A percentile compares a stretch with the other conserved stretches of the same genome.
These are phyloP conservation scores for Choiromyces venosus DNA, from an alignment of 495 filamentous ascomycete species.

Conservation along the genomic window DNA sequence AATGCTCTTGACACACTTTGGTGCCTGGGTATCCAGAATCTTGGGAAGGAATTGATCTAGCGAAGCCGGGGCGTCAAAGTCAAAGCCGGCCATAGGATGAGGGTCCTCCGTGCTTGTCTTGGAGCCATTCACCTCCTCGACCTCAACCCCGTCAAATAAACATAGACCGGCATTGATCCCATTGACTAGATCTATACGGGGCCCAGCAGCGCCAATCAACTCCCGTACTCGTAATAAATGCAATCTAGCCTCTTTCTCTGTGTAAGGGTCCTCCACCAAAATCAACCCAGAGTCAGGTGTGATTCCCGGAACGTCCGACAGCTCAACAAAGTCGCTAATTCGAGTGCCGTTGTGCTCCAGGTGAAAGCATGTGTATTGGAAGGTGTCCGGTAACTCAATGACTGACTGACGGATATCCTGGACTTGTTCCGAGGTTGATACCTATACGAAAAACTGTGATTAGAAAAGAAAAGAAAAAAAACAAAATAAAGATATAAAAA, in stretches of 20 bases:
- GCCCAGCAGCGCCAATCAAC: slow-evolving; percentile 81
- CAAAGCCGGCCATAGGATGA: slow-evolving; percentile 61
- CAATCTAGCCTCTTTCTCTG: slow-evolving; percentile 94
- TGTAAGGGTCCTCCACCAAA: slow-evolving; percentile 93
- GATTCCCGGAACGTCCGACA: slow-evolving; percentile 83
- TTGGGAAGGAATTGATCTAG: slow-evolving; percentile 66
- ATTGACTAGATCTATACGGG: slow-evolving; percentile 80
- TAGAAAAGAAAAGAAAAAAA: slow-evolving; percentile 33
- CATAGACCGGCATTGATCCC: slow-evolving; percentile 83
- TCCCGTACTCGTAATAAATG: slow-evolving; percentile 87
- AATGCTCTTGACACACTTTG: slow-evolving; percentile 84
- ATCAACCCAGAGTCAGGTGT: slow-evolving; percentile 66
- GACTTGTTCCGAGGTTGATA: slow-evolving; percentile 88
- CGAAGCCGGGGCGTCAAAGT: slow-evolving; percentile 62
- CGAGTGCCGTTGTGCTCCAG: slow-evolving; percentile 77
- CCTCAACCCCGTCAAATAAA: slow-evolving; percentile 68
- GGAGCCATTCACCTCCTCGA: slow-evolving; percentile 46
- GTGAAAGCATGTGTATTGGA: slow-evolving; percentile 99
- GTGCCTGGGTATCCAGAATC: slow-evolving; percentile 54
- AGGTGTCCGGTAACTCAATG: slow-evolving; percentile 84
- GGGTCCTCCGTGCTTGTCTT: slow-evolving; percentile 51
- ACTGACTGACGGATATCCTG: slow-evolving; percentile 97
- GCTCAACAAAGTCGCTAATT: slow-evolving; percentile 90
- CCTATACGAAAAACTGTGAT: slow-evolving; percentile 50
- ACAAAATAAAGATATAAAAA: slow-evolving; percentile 22